A percentile compares a stretch with the other conserved stretches of the same genome.
phyloP scores from a whole-genome alignment of 164 flowering plant species.

The Stephania cephalantha region DNA sequence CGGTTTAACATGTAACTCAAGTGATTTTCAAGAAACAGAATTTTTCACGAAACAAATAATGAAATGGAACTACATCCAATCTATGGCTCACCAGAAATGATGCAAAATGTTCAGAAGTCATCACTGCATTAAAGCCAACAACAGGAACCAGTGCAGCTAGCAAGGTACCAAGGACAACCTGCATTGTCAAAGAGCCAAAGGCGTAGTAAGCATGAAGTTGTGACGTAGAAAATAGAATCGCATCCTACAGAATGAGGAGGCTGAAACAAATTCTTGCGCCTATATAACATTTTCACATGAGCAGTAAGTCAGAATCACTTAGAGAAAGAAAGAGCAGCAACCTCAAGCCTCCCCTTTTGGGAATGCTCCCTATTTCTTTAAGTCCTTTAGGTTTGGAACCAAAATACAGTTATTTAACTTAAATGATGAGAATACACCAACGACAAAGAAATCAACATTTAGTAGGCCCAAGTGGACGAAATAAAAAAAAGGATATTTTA shows the following conservation, averaged over 20 bases:
- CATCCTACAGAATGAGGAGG: not conserved
- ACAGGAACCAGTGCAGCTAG: slow-evolving; percentile 95
- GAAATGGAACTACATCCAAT: not conserved
- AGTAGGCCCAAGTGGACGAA: not conserved
- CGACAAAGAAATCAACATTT: not conserved
- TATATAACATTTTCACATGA: too few relatives aligned
- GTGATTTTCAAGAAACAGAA: not conserved
- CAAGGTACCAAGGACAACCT: slow-evolving; percentile 92
- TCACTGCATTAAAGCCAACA: slow-evolving; percentile 97
- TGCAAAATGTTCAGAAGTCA: slow-evolving; percentile 99
- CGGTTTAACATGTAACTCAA: too few relatives aligned
- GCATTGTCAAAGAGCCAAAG: slow-evolving; percentile 17
- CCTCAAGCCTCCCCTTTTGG: too few relatives aligned
- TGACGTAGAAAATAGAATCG: not conserved
- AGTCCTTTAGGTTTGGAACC: not conserved
- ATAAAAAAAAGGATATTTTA: not conserved
- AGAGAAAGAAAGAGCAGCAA: too few relatives aligned
- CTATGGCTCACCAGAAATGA: slow-evolving; percentile 77
- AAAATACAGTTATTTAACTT: not conserved
- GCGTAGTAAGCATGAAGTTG: not conserved
- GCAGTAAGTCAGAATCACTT: too few relatives aligned
- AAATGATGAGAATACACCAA: not conserved
- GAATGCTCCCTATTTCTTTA: not conserved
- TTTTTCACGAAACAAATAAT: not conserved
- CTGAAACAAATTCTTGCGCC: not conserved